A percentile compares a stretch with the other conserved stretches of the same genome.
These are phyloP conservation scores for Aspergillus tamarii DNA, from an alignment of 2,329 filamentous ascomycete species.

Conservation along the genomic window DNA sequence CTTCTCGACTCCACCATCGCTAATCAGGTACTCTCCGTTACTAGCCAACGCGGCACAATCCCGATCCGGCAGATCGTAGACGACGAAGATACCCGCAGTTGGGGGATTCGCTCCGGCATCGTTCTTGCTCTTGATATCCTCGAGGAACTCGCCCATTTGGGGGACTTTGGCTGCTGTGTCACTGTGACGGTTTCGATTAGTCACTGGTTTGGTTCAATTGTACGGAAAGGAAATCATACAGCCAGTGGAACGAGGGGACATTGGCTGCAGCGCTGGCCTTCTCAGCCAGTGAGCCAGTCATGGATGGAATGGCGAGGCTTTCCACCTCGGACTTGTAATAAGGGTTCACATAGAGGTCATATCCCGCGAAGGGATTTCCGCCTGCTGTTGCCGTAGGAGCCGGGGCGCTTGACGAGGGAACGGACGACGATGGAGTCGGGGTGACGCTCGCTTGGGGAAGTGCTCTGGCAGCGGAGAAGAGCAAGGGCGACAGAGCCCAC, in stretches of 20 bases:
- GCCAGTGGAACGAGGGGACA: slow-evolving; percentile 57
- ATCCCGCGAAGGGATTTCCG: slow-evolving; percentile 57
- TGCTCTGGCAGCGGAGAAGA: slow-evolving; percentile 24
- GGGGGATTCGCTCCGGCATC: slow-evolving; percentile 52
- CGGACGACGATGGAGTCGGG: slow-evolving; percentile 8
- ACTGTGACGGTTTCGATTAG: slow-evolving; percentile 18
- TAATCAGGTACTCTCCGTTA: slow-evolving; percentile 64
- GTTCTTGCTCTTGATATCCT: slow-evolving; percentile 53
- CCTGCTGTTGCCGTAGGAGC: slow-evolving; percentile 26
- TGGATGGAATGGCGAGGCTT: slow-evolving; percentile 62
- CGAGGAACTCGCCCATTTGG: slow-evolving; percentile 51
- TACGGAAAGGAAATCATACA: slow-evolving; percentile 42
- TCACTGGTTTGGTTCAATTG: neutral
- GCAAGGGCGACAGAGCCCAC: slow-evolving; percentile 19
- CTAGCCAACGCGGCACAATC: slow-evolving; percentile 67
- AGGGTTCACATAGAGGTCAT: slow-evolving; percentile 55
- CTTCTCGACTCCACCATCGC: slow-evolving; percentile 53
- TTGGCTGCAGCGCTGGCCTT: slow-evolving; percentile 54
- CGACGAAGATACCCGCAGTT: slow-evolving; percentile 57
- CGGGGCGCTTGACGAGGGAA: slow-evolving; percentile 20
- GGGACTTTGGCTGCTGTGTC: slow-evolving; percentile 56
- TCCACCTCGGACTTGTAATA: slow-evolving; percentile 59
- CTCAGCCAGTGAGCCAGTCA: slow-evolving; percentile 59
- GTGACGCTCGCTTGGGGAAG: slow-evolving; percentile 24
- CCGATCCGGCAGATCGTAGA: slow-evolving; percentile 66